A percentile compares a stretch with the other conserved stretches of the same genome.
phyloP scores from a whole-genome alignment of 352 stramenopile genomes.

The Phytopythium delawarense region DNA sequence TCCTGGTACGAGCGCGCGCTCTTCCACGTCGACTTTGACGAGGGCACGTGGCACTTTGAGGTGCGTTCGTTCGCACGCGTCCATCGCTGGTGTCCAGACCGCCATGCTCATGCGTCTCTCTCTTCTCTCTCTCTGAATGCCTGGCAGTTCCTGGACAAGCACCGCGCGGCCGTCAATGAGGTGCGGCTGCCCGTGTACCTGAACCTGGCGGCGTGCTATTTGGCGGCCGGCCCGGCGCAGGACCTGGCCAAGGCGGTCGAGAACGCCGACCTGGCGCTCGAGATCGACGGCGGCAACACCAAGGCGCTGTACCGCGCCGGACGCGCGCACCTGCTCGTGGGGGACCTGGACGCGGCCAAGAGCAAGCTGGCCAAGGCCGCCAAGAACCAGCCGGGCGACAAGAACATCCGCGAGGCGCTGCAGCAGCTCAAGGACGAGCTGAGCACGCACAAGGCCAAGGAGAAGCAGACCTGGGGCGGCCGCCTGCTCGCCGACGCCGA shows the following conservation, averaged over 20 bases:
- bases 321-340: constrained; percentile 48
- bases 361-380: constrained; percentile 64
- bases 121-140: neutral
- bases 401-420: constrained; percentile 61
- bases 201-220: constrained; percentile 76
- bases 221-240: constrained; percentile 35
- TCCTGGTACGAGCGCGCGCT: constrained; percentile 76
- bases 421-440: constrained; percentile 45
- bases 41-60: constrained; percentile 85
- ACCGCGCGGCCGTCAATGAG: constrained; percentile 65
- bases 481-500: constrained; percentile 32
- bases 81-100: no score
- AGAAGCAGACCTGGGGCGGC: constrained; percentile 72
- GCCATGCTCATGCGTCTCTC: neutral
- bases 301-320: constrained; percentile 84
- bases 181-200: constrained; percentile 74
- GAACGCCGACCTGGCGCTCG: constrained; percentile 61
- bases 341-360: constrained; percentile 51
- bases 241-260: constrained; percentile 50
- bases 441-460: constrained; percentile 45
- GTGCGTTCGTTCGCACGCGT: constrained; percentile 11
- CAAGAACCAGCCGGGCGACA: constrained; percentile 59
- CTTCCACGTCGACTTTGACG: constrained; percentile 81
- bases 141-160: constrained; percentile 60
- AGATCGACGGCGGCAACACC: constrained; percentile 70